phyloP scores from a whole-genome alignment of 441 rosid species.

The Theobroma grandiflorum region DNA sequence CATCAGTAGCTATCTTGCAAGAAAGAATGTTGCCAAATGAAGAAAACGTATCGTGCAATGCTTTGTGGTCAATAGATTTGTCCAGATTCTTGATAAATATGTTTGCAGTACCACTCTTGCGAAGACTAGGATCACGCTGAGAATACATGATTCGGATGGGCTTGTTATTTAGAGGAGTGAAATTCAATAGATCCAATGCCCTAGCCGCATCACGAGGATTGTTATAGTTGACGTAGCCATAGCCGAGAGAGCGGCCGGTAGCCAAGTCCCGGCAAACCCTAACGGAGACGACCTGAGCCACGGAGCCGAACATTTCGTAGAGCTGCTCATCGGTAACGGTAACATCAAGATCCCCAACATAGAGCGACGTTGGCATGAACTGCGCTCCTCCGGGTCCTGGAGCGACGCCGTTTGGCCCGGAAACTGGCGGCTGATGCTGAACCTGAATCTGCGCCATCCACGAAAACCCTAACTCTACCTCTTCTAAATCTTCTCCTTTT shows the following conservation, averaged over 20 bases:
- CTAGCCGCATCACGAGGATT: constrained; percentile 67
- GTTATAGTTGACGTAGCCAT: constrained; percentile 69
- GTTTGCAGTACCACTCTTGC: constrained; percentile 71
- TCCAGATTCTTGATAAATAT: constrained; percentile 83
- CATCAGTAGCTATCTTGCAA: constrained; percentile 69
- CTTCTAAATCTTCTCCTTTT: constrained; percentile 30
- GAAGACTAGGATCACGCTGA: constrained; percentile 72
- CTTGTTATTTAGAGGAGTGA: constrained; percentile 58
- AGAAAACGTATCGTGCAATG: constrained; percentile 65
- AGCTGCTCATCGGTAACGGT: constrained; percentile 73
- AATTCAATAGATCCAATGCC: constrained; percentile 65
- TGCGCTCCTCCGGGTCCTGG: constrained; percentile 45
- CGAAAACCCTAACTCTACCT: constrained; percentile 20
- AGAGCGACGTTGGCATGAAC: constrained; percentile 60
- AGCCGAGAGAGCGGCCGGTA: constrained; percentile 73
- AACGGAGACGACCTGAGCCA: constrained; percentile 70
- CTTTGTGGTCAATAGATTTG: constrained; percentile 72
- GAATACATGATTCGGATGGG: constrained; percentile 74
- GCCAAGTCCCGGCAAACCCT: constrained; percentile 71
- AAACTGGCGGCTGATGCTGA: constrained; percentile 57
- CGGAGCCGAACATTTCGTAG: constrained; percentile 62
- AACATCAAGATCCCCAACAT: constrained; percentile 72
- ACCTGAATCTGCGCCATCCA: constrained; percentile 78
- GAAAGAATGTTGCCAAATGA: constrained; percentile 73
- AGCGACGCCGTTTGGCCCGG: constrained; percentile 52